Evolutionary conservation across 805 yeast genomes (phyloP).

Genomic region (Starmerella davenportii): DNA sequence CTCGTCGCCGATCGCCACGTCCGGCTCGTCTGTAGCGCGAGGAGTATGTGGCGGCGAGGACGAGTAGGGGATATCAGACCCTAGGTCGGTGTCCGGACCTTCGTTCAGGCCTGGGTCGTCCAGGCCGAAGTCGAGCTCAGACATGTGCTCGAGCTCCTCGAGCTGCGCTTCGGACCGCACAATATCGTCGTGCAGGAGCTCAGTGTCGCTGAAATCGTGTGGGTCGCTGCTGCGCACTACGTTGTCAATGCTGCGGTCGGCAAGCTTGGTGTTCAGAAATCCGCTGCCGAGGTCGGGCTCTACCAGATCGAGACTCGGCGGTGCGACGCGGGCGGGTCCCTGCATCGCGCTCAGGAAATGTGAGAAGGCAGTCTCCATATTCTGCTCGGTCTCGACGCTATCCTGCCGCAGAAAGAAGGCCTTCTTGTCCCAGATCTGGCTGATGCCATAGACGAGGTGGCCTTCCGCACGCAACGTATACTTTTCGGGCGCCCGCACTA

Average conservation of each 20-base stretch:
- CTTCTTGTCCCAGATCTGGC: slow-evolving; percentile 10
- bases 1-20: background rate
- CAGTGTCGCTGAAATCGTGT: background rate
- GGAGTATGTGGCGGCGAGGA: slow-evolving; percentile 13
- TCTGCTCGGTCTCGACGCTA: slow-evolving; percentile 5
- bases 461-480: slow-evolving; percentile 14
- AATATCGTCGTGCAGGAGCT: background rate
- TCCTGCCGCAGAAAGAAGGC: slow-evolving; percentile 8
- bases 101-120: slow-evolving; percentile 1
- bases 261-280: background rate
- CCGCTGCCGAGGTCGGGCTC: background rate
- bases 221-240: slow-evolving; percentile 10
- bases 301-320: background rate
- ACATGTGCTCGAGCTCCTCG: slow-evolving; percentile 1
- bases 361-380: slow-evolving; percentile 7
- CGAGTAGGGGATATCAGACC: slow-evolving; percentile 10
- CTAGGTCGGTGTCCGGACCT: slow-evolving; percentile 8
- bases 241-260: slow-evolving; percentile 9
- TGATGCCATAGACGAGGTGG: slow-evolving; percentile 11
- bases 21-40: slow-evolving; percentile 1
- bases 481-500: background rate
- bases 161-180: slow-evolving; percentile 7
- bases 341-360: slow-evolving; percentile 4
- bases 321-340: background rate
- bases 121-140: slow-evolving; percentile 9